phyloP scores from a whole-genome alignment of 1,284 basidiomycete genomes.

The Ustilago loliicola region DNA sequence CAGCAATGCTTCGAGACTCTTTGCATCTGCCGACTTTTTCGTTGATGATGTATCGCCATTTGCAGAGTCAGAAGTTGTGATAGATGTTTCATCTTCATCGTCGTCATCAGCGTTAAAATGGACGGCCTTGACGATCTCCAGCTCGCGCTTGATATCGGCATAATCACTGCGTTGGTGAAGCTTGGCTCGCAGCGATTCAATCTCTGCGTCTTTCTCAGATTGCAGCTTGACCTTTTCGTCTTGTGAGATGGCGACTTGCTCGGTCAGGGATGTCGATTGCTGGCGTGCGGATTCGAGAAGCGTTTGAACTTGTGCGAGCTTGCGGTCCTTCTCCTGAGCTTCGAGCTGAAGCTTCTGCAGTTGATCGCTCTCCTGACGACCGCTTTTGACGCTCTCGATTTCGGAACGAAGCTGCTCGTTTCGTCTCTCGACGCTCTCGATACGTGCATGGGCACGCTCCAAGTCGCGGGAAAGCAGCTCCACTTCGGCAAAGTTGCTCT shows the following conservation, averaged over 20 bases:
- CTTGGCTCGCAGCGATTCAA: slow-evolving; percentile 77
- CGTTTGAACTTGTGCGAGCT: slow-evolving; percentile 32
- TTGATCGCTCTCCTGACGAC: slow-evolving; percentile 71
- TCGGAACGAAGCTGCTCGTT: slow-evolving; percentile 93
- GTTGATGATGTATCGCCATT: slow-evolving; percentile 7
- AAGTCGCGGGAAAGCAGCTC: slow-evolving; percentile 83
- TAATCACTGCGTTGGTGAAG: slow-evolving; percentile 74
- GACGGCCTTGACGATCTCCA: slow-evolving; percentile 59
- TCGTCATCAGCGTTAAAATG: slow-evolving; percentile 71
- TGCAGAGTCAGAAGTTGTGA: not conserved
- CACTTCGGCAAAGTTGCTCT: slow-evolving; percentile 38
- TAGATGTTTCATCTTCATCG: slow-evolving; percentile 70
- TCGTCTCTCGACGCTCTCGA: slow-evolving; percentile 89
- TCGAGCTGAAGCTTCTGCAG: slow-evolving; percentile 80
- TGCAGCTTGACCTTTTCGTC: slow-evolving; percentile 79
- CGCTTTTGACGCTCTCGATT: slow-evolving; percentile 77
- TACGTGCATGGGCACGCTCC: slow-evolving; percentile 89
- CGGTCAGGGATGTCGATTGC: slow-evolving; percentile 47
- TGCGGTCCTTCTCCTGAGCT: slow-evolving; percentile 41
- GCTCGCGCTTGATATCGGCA: slow-evolving; percentile 78
- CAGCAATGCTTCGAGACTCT: slow-evolving; percentile 88
- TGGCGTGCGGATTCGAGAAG: slow-evolving; percentile 38
- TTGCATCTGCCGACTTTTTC: slow-evolving; percentile 71
- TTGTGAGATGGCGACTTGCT: slow-evolving; percentile 83
- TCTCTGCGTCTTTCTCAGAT: slow-evolving; percentile 78